Conservation (phyloP, 2,329 filamentous ascomycete genomes). For the Penicillium griseofulvum region DNA sequence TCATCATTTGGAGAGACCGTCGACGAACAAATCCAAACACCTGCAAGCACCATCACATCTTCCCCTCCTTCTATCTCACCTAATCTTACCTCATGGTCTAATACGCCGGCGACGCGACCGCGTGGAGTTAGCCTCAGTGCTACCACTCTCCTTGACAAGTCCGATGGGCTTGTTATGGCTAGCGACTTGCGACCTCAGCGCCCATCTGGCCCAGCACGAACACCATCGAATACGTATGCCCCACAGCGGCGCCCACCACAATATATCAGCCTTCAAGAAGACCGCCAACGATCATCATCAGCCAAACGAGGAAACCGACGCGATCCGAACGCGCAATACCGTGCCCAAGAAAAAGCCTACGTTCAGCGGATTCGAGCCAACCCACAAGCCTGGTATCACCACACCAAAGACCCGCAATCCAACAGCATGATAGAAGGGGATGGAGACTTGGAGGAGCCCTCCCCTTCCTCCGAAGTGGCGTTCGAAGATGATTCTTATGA, state of each 20-base stretch:
- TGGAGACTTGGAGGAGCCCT: conserved; percentile 87
- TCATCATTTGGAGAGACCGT: conserved; percentile 34
- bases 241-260: conserved; percentile 56
- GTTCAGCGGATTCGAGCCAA: conserved; percentile 87
- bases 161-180: conserved; percentile 29
- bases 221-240: conserved; percentile 77
- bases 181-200: conserved; percentile 57
- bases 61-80: conserved; percentile 32
- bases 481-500: conserved; percentile 83
- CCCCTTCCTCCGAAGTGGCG: conserved; percentile 77
- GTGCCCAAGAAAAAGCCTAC: conserved; percentile 90
- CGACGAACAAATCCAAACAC: conserved; percentile 31
- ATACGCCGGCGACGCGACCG: conserved; percentile 37
- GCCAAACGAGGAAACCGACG: conserved; percentile 53
- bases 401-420: conserved; percentile 60
- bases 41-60: conserved; percentile 33
- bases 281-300: conserved; percentile 57
- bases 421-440: conserved; percentile 68
- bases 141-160: conserved; percentile 43
- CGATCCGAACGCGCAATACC: conserved; percentile 70
- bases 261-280: conserved; percentile 47
- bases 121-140: conserved; percentile 45
- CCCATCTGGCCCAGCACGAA: conserved; percentile 67
- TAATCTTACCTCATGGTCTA: conserved; percentile 36
- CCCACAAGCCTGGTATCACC: conserved; percentile 68